Evolutionary conservation across 805 yeast species (phyloP).

Genomic region (Priceomyces haplophilus): DNA sequence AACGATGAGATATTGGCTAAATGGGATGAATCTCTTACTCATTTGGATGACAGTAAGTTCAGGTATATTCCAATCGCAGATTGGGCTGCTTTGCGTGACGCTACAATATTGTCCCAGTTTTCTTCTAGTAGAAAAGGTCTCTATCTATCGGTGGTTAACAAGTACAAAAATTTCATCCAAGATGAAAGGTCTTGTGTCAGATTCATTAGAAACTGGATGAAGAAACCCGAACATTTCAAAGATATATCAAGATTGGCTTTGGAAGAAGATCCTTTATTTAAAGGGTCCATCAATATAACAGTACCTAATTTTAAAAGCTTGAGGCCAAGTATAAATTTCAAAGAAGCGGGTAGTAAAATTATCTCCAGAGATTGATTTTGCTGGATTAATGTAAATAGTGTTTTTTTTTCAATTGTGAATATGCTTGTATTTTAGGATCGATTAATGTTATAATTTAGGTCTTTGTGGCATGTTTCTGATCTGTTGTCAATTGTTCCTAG

Average conservation of each 20-base stretch:
- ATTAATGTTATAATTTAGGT: background rate
- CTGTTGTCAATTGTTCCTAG: too few species aligned
- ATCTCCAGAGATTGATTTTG: slow-evolving; percentile 4
- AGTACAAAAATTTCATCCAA: slow-evolving; percentile 43
- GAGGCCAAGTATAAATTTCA: slow-evolving; percentile 28
- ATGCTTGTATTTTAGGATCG: background rate
- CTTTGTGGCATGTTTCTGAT: slow-evolving; percentile 2
- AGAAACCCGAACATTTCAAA: slow-evolving; percentile 21
- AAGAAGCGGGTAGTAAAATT: slow-evolving; percentile 16
- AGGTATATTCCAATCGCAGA: slow-evolving; percentile 75
- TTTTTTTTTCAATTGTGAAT: background rate
- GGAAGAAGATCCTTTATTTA: slow-evolving; percentile 17
- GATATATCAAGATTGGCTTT: slow-evolving; percentile 21
- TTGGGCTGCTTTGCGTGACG: slow-evolving; percentile 81
- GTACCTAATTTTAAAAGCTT: slow-evolving; percentile 25
- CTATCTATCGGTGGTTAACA: slow-evolving; percentile 53
- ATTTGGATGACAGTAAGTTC: slow-evolving; percentile 53
- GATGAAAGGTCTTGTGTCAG: slow-evolving; percentile 28
- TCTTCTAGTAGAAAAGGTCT: slow-evolving; percentile 47
- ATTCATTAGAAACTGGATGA: slow-evolving; percentile 30
- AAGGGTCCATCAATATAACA: slow-evolving; percentile 15
- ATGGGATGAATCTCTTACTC: slow-evolving; percentile 51
- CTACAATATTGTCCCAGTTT: slow-evolving; percentile 53
- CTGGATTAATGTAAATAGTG: background rate
- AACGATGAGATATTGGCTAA: slow-evolving; percentile 49